Percentiles rank a stretch among this genome's conserved stretches.
Conservation (phyloP, 345 rosid species). For the Abelmoschus esculentus region DNA sequence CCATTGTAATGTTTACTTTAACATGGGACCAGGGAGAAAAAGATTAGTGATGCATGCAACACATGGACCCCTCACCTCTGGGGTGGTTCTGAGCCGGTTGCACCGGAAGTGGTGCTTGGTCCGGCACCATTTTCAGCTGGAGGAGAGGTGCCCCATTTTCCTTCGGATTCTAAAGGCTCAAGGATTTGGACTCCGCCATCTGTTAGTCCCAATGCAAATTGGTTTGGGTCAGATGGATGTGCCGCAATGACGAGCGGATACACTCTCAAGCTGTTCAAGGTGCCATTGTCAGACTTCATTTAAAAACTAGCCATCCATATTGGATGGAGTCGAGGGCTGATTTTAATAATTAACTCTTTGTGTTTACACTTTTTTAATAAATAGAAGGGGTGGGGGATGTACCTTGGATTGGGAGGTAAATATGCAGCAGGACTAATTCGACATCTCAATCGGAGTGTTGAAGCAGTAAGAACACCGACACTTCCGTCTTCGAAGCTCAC, state of each 20-base stretch:
- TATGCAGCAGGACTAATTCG: constrained; percentile 65
- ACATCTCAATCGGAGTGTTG: constrained; percentile 67
- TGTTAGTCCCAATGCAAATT: constrained; percentile 68
- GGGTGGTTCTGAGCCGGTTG: constrained; percentile 43
- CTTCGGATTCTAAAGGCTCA: constrained; percentile 69
- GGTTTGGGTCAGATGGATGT: constrained; percentile 63
- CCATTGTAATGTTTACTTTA: constrained; percentile 11
- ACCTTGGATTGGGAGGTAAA: constrained; percentile 68
- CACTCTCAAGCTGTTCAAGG: constrained; percentile 53
- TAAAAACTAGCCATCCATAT: not conserved
- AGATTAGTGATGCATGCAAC: constrained; percentile 8
- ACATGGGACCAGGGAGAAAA: constrained; percentile 20
- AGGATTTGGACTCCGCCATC: constrained; percentile 60
- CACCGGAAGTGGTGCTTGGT: constrained; percentile 40
- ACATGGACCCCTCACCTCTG: constrained; percentile 36
- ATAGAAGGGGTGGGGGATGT: not conserved
- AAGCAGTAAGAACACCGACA: constrained; percentile 52
- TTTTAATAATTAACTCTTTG: not conserved
- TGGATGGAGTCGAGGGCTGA: not conserved
- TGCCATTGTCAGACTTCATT: constrained; percentile 5
- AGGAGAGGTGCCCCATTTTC: constrained; percentile 81
- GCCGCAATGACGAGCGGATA: constrained; percentile 75
- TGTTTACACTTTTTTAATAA: not conserved
- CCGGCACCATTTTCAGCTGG: constrained; percentile 67
- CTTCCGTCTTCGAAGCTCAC: constrained; percentile 74